Percentiles rank a stretch among this genome's conserved stretches.
Evolutionary conservation across 331 rosid genomes (phyloP).

Genomic region (Rosa hybrid): DNA sequence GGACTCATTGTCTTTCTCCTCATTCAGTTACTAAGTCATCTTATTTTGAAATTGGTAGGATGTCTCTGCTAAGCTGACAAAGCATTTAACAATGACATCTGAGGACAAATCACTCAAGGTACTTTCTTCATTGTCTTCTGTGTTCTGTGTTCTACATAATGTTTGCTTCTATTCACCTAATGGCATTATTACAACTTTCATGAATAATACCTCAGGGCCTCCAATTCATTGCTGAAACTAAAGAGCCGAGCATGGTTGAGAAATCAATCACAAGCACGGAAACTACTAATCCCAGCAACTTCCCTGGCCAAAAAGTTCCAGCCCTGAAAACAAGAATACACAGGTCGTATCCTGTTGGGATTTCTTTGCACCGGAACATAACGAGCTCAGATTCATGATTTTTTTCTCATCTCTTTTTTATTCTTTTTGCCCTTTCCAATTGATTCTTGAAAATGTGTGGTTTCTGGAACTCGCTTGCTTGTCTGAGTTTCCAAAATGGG

Average conservation of each 20-base stretch:
- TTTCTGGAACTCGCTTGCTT: background rate
- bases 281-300: slow-evolving; percentile 32
- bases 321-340: slow-evolving; percentile 54
- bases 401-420: background rate
- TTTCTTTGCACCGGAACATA: slow-evolving; percentile 46
- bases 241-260: slow-evolving; percentile 29
- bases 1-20: background rate
- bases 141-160: background rate
- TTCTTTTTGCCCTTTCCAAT: background rate
- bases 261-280: slow-evolving; percentile 26
- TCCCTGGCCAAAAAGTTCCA: slow-evolving; percentile 34
- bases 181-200: slow-evolving; percentile 13
- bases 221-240: slow-evolving; percentile 61
- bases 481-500: background rate
- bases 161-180: background rate
- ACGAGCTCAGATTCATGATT: slow-evolving; percentile 30
- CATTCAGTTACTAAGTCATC: background rate
- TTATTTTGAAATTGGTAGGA: slow-evolving; percentile 40
- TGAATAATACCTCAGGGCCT: slow-evolving; percentile 56
- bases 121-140: slow-evolving; percentile 5
- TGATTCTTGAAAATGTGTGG: slow-evolving; percentile 14
- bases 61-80: slow-evolving; percentile 39
- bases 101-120: slow-evolving; percentile 69
- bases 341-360: slow-evolving; percentile 61
- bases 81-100: slow-evolving; percentile 29